Conservation (phyloP, 2,329 filamentous ascomycete species). For the Pseudogymnoascus sp. region DNA sequence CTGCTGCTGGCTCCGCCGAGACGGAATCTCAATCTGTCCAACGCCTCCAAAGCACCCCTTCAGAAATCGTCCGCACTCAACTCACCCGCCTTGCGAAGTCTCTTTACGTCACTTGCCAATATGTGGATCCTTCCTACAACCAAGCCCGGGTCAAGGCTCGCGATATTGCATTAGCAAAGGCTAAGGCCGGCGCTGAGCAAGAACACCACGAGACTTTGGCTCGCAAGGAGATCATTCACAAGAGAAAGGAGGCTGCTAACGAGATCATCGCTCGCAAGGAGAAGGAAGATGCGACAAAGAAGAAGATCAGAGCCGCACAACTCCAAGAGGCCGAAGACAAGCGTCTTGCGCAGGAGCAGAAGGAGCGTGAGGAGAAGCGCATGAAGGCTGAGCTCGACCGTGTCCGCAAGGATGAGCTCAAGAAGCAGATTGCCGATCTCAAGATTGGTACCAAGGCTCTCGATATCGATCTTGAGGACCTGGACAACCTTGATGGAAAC, state of each 20-base stretch:
- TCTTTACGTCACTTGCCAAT: conserved; percentile 88
- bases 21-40: conserved; percentile 78
- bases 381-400: conserved; percentile 81
- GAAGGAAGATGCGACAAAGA: conserved; percentile 84
- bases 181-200: conserved; percentile 80
- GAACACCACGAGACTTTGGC: conserved; percentile 81
- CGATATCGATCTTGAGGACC: conserved; percentile 69
- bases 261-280: conserved; percentile 82
- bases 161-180: conserved; percentile 70
- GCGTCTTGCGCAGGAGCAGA: conserved; percentile 85
- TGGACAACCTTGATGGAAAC: conserved; percentile 82
- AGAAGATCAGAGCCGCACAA: conserved; percentile 78
- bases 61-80: conserved; percentile 94
- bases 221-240: conserved; percentile 85
- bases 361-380: conserved; percentile 79
- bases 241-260: conserved; percentile 93
- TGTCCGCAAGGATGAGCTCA: conserved; percentile 86
- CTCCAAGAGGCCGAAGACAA: conserved; percentile 83
- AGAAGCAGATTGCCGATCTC: conserved; percentile 85
- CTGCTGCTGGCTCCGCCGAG: conserved; percentile 79
- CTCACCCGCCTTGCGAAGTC: conserved; percentile 86
- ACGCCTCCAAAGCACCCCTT: conserved; percentile 92
- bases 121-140: conserved; percentile 86
- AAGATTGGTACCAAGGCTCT: conserved; percentile 75
- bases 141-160: conserved; percentile 73